Evolutionary conservation across 345 rosid genomes (phyloP), one percentile per base, ranked within the genome.

Genomic region (Odontarrhena argentea): DNA sequence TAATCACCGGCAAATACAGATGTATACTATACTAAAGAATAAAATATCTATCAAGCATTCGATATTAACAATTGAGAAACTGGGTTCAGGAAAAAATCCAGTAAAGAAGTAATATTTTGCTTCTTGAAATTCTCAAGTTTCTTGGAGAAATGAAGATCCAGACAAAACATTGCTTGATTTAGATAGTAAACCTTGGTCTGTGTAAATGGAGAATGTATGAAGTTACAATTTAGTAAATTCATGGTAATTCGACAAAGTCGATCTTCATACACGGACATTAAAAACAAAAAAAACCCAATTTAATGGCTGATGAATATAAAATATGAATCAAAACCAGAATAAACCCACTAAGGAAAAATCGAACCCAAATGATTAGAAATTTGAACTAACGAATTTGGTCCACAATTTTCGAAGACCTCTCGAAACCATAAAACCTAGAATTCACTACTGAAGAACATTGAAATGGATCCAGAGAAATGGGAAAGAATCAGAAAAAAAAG

Each of bases 361-460:
- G 0, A 64, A 52, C 45, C 47, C 3, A 44, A 32, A 53, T 12
- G 60, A 42, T 18, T 49, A 35, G 34, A 47, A 4, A 9, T 3
- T 32, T 34, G 15, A 15, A 49, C 0, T n/a, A 3, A 0, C 15
- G 2, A 65, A 52, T 10, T 10, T 22, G 25, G 49, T 8, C 65
- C 53, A 45, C 15, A 45, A 8, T 8, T 45, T 9, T 30, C 25
- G 13, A 49, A 34, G 42, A 60, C 9, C 12, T n/a, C 53, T 32
- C 53, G 13, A 46, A 59, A 14, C 55, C n/a, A 70, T 15, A 26
- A 51, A 43, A 34, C 64, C 65, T 10, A 48, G 7, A 63, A 63
- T n/a, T 22, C 46, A 36, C 14, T n/a, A 24, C 28, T 36, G 25
- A n/a, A 36, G 0, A 51, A 8, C 6, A 37, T 22, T 2, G 7